Percentiles rank a stretch among this genome's conserved stretches.
Evolutionary conservation across 768 basidiomycete genomes (phyloP).

Genomic region (Mycena crocata): DNA sequence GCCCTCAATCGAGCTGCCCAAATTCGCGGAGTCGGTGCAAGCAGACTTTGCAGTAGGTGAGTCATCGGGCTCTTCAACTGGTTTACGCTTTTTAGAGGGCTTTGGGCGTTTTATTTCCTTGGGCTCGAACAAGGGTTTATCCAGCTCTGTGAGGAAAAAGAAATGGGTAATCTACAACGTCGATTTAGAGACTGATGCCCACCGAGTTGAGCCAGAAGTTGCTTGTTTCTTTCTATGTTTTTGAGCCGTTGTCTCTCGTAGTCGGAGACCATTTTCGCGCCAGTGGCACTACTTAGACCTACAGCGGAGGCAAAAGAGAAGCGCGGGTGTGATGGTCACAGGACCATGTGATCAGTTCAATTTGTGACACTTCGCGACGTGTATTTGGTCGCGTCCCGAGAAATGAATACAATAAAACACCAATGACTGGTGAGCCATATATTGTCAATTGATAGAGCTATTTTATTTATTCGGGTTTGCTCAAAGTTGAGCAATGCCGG

Average conservation of each 20-base stretch:
- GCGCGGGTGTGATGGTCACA: background rate
- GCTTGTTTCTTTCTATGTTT: conserved; percentile 45
- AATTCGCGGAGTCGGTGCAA: conserved; percentile 42
- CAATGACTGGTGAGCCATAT: no score
- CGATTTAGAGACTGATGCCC: conserved; percentile 19
- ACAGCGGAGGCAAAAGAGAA: background rate
- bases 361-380: no score
- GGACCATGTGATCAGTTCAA: no score
- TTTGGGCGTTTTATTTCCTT: conserved; percentile 47
- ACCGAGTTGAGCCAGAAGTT: conserved; percentile 17
- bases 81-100: conserved; percentile 56
- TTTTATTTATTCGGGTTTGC: background rate
- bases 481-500: background rate
- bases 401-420: no score
- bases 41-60: conserved; percentile 42
- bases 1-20: conserved; percentile 16
- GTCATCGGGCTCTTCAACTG: conserved; percentile 36
- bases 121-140: conserved; percentile 60
- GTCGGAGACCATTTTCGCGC: conserved; percentile 39
- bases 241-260: conserved; percentile 48
- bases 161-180: background rate
- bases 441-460: no score
- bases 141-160: conserved; percentile 52
- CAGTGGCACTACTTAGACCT: background rate
- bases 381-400: no score